Base-by-base conservation (phyloP, 257 asterid species). In the Paraleonurus japonicus region DNA sequence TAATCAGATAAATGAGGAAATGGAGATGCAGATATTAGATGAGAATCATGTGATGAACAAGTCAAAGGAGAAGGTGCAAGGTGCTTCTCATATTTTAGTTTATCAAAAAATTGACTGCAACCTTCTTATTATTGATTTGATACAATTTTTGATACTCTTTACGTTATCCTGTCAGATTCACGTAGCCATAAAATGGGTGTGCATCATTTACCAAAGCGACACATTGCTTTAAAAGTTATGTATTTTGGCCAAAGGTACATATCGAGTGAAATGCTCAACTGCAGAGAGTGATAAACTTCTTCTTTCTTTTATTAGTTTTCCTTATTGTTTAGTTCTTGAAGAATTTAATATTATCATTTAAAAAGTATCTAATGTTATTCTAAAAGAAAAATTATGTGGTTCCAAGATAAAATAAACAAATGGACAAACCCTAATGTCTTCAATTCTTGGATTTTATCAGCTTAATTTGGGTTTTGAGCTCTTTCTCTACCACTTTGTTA, bases 201-300 rank as follows among this genome's bases (percentile, higher is more conserved):
- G 81, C 80, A 69, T 78, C 87, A 81, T 69, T 78, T 81, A 74
- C 87, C 88, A 8, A 89, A 80, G 81, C 84, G 96, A 84, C 83
- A 80, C 65, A 81, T 91, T 74, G 98, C 98, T 76, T 50, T 94
- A 63, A 91, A 94, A 78, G 82, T 91, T 35, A 86, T 89, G 95
- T 94, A 94, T 81, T 91, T 94, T 69, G 98, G 98, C 75, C 88
- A 79, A 77, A 94, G 98, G 98, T 94, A 84, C 67, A 15, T 27
- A 12, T 24, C 65, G 20, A 17, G 15, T 65, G 32, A 67, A 67
- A 59, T 39, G 30, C 64, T 69, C 22, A 47, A n/a, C 54, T 47
- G 19, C 3, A 47, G 9, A 47, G 54, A n/a, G 22, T n/a, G 9
- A 47, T n/a, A 15, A 43, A 43, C 51, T 43, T 43, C 3, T 45